Base-by-base conservation (phyloP, 768 basidiomycete genomes). In the Imleria badia region DNA sequence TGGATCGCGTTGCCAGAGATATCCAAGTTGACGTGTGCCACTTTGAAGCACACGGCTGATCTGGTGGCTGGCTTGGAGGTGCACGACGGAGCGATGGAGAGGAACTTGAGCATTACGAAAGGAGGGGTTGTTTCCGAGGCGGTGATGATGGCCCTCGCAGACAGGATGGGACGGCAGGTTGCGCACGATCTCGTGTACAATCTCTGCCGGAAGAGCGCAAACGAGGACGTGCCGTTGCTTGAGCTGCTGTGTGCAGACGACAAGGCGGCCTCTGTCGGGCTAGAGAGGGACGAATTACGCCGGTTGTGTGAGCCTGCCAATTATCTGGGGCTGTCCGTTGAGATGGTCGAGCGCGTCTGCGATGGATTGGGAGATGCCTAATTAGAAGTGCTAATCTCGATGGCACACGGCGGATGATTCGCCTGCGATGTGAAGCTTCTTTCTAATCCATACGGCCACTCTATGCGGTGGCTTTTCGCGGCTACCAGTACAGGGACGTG, bases 1-100 rank as follows among this genome's bases (percentile, higher is more conserved):
- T 79, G 77, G 78, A 75, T 79, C 8, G 74, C 70, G 19, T 53
- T 79, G 8, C 77, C 77, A 2, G 76, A 79, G 59, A 75, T 76
- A 42, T 74, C 66, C 54, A 78, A 73, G 26, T 59, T 79, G 58
- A 75, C 75, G 0, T 73, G 75, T 39, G 74, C 77, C 7, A 67
- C 72, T 0, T 53, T 79, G 45, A 60, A 58, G 47, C 75, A 78
- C 41, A 77, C 75, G 1, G 58, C 55, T 26, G 66, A 67, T 9
- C 55, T 79, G 7, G 53, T 77, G 12, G 60, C 60, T 23, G 77
- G 77, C 3, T 51, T 79, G 49, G 73, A 79, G 46, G 75, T 79
- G 9, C 68, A 77, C 56, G 65, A 69, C 0, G 72, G 64, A 11
- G 70, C 64, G 13, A 79, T 79, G 78, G 62, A 58, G 51, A 73